Conservation (phyloP, 345 rosid genomes). For the Aethionema arabicum region DNA sequence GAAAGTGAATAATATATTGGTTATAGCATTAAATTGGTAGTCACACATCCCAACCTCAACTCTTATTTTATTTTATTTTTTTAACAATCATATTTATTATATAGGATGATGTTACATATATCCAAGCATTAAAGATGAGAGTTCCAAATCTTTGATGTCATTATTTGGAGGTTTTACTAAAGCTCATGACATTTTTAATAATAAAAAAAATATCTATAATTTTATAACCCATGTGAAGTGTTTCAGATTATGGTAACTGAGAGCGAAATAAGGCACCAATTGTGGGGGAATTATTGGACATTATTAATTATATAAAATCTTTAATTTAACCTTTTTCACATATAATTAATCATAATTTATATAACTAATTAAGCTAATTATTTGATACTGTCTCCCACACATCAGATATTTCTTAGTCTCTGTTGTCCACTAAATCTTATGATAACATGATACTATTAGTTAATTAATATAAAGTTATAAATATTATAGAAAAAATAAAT, state of each 20-base stretch:
- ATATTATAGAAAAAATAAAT: neutral
- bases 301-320: neutral
- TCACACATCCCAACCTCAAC: slow-evolving; percentile 31
- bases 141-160: slow-evolving; percentile 20
- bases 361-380: slow-evolving; percentile 1
- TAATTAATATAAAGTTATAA: neutral
- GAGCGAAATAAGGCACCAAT: slow-evolving; percentile 30
- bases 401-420: slow-evolving; percentile 13
- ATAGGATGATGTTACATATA: slow-evolving; percentile 20
- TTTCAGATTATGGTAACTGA: slow-evolving; percentile 2
- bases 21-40: slow-evolving; percentile 29
- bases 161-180: neutral
- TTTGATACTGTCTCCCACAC: slow-evolving; percentile 15
- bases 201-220: slow-evolving; percentile 10
- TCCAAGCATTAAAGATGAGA: slow-evolving; percentile 19
- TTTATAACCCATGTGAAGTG: slow-evolving; percentile 28
- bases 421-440: slow-evolving; percentile 32
- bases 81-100: neutral
- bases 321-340: slow-evolving; percentile 9
- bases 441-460: slow-evolving; percentile 16
- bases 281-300: slow-evolving; percentile 22
- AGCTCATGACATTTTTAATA: slow-evolving; percentile 14
- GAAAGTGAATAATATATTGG: slow-evolving; percentile 19
- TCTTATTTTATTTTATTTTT: neutral
- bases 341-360: slow-evolving; percentile 1